Conservation (phyloP, 2,329 filamentous ascomycete species). For the Huntiella moniliformis region DNA sequence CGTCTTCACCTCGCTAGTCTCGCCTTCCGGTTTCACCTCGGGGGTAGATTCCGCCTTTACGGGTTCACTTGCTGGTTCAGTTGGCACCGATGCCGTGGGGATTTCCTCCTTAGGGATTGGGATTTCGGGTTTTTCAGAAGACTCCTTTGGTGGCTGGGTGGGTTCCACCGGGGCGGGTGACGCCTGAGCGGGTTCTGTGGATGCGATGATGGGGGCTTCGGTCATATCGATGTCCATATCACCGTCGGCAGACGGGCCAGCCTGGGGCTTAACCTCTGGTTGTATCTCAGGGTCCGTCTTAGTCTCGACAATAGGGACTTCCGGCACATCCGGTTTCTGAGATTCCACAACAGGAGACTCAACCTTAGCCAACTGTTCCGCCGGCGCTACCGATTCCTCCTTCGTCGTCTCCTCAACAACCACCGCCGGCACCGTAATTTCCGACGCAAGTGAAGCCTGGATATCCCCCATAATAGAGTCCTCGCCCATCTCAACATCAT, state of each 20-base stretch:
- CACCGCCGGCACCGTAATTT: not conserved
- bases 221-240: slow-evolving; percentile 17
- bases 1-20: not conserved
- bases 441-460: too few relatives aligned
- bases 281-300: not conserved
- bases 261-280: not conserved
- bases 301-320: not conserved
- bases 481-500: slow-evolving; percentile 2
- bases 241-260: too few relatives aligned
- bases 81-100: too few relatives aligned
- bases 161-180: slow-evolving; percentile 1
- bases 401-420: not conserved
- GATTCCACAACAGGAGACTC: not conserved
- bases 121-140: not conserved
- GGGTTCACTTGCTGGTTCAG: too few relatives aligned
- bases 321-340: not conserved
- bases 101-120: too few relatives aligned
- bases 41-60: not conserved
- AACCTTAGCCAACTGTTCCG: not conserved
- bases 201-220: slow-evolving; percentile 2
- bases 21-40: not conserved
- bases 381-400: not conserved
- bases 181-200: slow-evolving; percentile 8
- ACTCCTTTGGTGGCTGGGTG: not conserved
- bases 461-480: too few relatives aligned